Base-by-base conservation (phyloP, 2,329 filamentous ascomycete genomes). In the Lecanicillium sp. region DNA sequence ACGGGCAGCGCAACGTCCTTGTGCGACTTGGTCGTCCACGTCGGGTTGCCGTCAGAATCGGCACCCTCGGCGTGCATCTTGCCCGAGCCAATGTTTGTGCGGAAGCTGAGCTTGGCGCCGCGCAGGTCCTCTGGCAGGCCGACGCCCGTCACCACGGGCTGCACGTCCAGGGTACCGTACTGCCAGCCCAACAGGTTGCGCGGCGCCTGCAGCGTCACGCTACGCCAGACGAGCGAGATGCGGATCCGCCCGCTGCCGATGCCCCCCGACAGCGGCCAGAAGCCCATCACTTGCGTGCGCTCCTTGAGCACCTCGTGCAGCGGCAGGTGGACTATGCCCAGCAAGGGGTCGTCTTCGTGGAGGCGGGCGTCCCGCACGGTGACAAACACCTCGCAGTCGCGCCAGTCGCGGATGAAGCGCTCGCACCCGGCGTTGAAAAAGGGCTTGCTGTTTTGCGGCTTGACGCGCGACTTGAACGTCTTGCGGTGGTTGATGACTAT, bases 351-450 rank as follows among this genome's bases (percentile, higher is more conserved):
- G 38, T 84, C 76, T 53, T 87, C 84, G 37, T 82, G 74, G 17
- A 84, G 67, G 4, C 82, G 70, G 15, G 75, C 67, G 52, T 87
- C 84, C 10, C 81, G 72, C 2, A 86, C 80, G 2, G 72, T 68
- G 20, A 88, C 62, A 46, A 84, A 79, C 22, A 87, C 66, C 53
- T 87, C 81, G 2, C 79, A 72, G 11, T 70, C 75, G 13, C 65
- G 67, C 72, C 81, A 86, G 53, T 87, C 78, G 11, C 75, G 67
- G 29, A 87, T 69, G 46, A 86, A 85, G 5, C 80, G 72, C 55
- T 88, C 84, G 2, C 77, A 84, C 5, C 80, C 80, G 3, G 84
- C 83, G 46, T 87, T 87, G 66, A 84, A 87, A 57, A 87, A 87
- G 0, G 84, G 84, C 49, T 85, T 86, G 0, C 78, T 72, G 45